phyloP scores from a whole-genome alignment of 345 rosid genomes.

The Citrus reticulata region DNA sequence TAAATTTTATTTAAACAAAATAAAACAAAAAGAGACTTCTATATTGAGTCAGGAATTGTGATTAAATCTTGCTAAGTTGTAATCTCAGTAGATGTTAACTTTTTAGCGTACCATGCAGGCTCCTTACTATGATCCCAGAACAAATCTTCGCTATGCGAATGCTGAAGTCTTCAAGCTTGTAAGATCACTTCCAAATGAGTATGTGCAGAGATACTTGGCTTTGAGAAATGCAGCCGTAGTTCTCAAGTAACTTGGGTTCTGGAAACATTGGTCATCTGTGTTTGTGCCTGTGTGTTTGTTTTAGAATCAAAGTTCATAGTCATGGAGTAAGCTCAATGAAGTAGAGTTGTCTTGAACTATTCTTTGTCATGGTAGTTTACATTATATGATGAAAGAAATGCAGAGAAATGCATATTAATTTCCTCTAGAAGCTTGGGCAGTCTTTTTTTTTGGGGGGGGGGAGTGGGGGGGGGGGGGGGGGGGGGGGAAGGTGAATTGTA shows the following conservation, averaged over 20 bases:
- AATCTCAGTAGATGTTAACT: background rate
- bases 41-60: background rate
- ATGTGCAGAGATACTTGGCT: constrained; percentile 84
- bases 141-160: constrained; percentile 78
- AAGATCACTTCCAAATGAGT: constrained; percentile 73
- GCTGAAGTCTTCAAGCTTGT: constrained; percentile 72
- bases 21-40: background rate
- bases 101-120: constrained; percentile 44
- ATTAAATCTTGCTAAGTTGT: background rate
- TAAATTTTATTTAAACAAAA: background rate
- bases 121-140: constrained; percentile 79
- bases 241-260: constrained; percentile 44
- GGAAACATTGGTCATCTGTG: background rate
- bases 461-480: too few species aligned
- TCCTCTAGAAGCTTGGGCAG: background rate
- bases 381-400: background rate
- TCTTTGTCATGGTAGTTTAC: background rate
- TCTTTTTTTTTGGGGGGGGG: background rate
- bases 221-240: constrained; percentile 83
- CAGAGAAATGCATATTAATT: background rate
- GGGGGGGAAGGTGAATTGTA: too few species aligned
- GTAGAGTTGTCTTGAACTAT: background rate
- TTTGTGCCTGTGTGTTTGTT: background rate
- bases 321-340: background rate
- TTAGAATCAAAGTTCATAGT: background rate